Evolutionary conservation across 345 rosid species (phyloP), one percentile per base, ranked within the genome.

Genomic region (Eucalyptus sp.): DNA sequence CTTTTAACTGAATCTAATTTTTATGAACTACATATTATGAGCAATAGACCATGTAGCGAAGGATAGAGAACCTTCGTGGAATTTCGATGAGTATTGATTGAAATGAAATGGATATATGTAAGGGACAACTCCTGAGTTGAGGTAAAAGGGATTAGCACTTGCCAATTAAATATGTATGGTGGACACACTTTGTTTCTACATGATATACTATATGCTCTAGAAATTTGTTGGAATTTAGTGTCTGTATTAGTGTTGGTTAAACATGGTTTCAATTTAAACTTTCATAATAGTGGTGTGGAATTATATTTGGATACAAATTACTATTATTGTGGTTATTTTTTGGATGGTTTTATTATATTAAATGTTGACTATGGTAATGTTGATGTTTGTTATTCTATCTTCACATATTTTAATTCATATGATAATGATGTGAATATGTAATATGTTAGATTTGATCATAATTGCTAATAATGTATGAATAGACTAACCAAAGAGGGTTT

Each of bases 61-160:
- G 0, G 54, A 51, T 51, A 51, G 22, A 51, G 0, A 51, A 51
- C 22, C 1, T 50, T 51, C 0, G 4, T 51, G 1, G 1, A 51
- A 51, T 51, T 51, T 0, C 0, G 0, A 51, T 3, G 8, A 51
- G 54, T 51, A 51, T 1, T 0, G 0, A 0, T 3, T 51, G 0
- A 1, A 51, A 51, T 0, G 22, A 51, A 51, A 51, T 51, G 0
- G 54, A 51, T 51, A 2, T 51, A 17, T 17, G 22, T 51, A 3
- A 0, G 0, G 2, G 6, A 51, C 17, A 51, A 51, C 8, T 0
- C 54, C 0, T 6, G 4, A 51, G 2, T 0, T 51, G 8, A 51
- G 1, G 1, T 51, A 0, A 51, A 51, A 51, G 8, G 0, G 0
- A 51, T 51, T 51, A 0, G 1, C 4, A 51, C 8, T 0, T 51